Conservation (phyloP, 306 rosid species). For the Vigna reflexopilosa region DNA sequence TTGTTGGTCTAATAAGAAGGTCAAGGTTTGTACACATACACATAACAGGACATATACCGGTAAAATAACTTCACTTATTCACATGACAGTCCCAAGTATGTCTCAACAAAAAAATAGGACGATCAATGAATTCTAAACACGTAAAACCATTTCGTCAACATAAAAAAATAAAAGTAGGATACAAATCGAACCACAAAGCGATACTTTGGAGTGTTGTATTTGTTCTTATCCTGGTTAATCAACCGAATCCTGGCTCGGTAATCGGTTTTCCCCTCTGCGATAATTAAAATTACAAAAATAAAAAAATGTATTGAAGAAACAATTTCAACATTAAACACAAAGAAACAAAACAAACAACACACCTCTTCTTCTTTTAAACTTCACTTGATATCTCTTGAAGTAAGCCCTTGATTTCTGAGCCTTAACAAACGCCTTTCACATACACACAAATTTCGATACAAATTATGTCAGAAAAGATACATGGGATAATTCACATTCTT, state of each 20-base stretch:
- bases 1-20: too few species aligned
- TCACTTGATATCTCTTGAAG: constrained; percentile 58
- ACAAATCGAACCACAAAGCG: too few species aligned
- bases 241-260: too few species aligned
- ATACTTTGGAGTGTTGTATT: too few species aligned
- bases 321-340: too few species aligned
- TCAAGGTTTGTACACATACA: constrained; percentile 52
- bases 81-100: neutral
- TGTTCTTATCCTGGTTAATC: too few species aligned
- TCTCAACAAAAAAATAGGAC: too few species aligned
- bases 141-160: neutral
- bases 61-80: neutral
- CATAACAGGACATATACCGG: neutral
- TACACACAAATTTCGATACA: neutral
- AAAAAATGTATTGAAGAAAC: too few species aligned
- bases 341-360: neutral
- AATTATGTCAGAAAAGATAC: neutral
- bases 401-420: constrained; percentile 53
- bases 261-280: too few species aligned
- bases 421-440: neutral
- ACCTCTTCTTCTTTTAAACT: constrained; percentile 63
- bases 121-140: too few species aligned
- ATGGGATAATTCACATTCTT: neutral
- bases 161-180: neutral
- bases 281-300: too few species aligned